Base-by-base conservation (phyloP, 306 rosid species). In the Senna siamea region DNA sequence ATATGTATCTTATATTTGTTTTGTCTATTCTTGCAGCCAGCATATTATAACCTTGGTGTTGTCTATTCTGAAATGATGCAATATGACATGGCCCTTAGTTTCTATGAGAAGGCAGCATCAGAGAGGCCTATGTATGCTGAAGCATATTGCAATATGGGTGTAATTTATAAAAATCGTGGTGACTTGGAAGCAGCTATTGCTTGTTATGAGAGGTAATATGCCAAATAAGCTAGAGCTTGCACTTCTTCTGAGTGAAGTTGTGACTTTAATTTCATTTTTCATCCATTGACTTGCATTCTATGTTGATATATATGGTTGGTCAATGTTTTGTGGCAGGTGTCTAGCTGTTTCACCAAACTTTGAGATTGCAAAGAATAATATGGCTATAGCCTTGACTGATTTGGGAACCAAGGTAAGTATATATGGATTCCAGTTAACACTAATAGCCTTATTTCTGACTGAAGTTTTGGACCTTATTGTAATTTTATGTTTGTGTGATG, bases 111-210 rank as follows among this genome's bases (percentile, higher is more conserved):
- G 87, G 99, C 99, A 78, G 96, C 97, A 60, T 69, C 84, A 10
- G 99, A 90, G 94, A 92, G 96, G 87, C 99, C 99, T 12, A 90
- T 88, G 93, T 95, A 95, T 85, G 98, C 99, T 66, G 99, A 95
- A 80, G 99, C 99, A 56, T 95, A 92, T 83, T 95, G 99, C 87
- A 95, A 95, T 75, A 92, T 95, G 99, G 99, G 99, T 13, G 99
- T 95, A 22, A 95, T 95, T 58, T 92, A 81, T 79, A 95, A 95
- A 82, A 95, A 95, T 65, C 98, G 98, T 38, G 92, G 96, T 64
- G 99, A 95, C 73, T 84, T 95, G 85, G 99, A 92, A 81, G 85
- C 98, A 4, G 92, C 99, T 81, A 90, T 95, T 87, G 87, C 98
- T 58, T 95, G 99, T 85, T 95, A 95, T 69, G 99, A 95, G 90